Base-by-base conservation (phyloP, 192 early-diverging fungal species). In the Kappamyces sp. region DNA sequence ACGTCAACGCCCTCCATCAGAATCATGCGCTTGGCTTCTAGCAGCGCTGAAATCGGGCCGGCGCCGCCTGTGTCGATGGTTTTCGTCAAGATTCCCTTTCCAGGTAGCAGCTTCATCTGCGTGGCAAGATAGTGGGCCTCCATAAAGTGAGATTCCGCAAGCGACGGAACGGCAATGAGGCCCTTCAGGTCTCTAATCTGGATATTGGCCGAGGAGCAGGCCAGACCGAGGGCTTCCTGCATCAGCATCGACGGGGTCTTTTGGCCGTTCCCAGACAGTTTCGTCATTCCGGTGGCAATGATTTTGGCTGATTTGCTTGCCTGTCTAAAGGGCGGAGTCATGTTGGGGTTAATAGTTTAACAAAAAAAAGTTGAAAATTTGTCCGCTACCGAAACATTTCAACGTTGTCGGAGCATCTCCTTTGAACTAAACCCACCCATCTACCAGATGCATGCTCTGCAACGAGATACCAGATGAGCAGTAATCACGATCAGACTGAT, bases 131-230 rank as follows among this genome's bases (percentile, higher is more conserved):
- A 62, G 30, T 66, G 64, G 36, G 68, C 59, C 43, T 68, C 39
- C 72, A 70, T 70, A 42, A 70, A 74, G 59, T 67, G 72, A 33
- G 67, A 52, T 41, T 69, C 66, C n/a, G 68, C 67, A 8, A 74
- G 49, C 29, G 65, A 65, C 4, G 72, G 72, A 3, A 74, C 63
- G 15, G 72, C 72, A 62, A 74, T 70, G 15, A 74, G 53, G 11
- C 72, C 72, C 45, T 69, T 70, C 7, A 74, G 41, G 54, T 74
- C 72, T 37, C 47, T 66, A 15, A 68, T 49, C 36, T 35, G 1
- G 14, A 73, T 45, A 15, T 61, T 61, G 14, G 57, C 60, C 9
- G 62, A 63, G 15, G 51, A 57, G 1, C 69, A 63, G 12, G 72
- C 67, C 9, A 33, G 29, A 43, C 47, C 45, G 11, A 74, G 63